Base-by-base conservation (phyloP, 169 alveolate species). In the Plasmodium knowlesi region DNA sequence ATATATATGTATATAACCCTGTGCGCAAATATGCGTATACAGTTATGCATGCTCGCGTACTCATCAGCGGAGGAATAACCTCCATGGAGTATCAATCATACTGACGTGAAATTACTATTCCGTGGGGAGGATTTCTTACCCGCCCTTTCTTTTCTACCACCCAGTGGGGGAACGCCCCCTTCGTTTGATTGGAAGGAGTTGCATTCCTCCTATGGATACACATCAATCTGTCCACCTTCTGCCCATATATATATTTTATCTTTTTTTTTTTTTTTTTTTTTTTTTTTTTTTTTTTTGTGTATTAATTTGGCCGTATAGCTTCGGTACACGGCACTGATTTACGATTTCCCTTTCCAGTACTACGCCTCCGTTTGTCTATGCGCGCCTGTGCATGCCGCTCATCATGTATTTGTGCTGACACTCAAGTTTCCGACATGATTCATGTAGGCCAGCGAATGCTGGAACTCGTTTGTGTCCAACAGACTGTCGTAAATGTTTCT, bases 401-500 rank as follows among this genome's bases (percentile, higher is more conserved):
- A n/a, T 39, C 76, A 80, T 19, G 71, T 70, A 54, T 85, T 74
- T 16, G 82, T 71, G 53, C 94, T 89, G 46, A 89, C 90, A 32
- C 94, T 89, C 70, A 89, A 80, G 72, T 89, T 79, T 0, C 82
- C 84, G 8, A 89, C 53, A 30, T 73, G 80, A 32, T 61, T 61
- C 72, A 89, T 46, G 73, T 89, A 79, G 4, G 76, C 37, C 30
- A 79, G 25, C 14, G 94, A 70, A 25, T 79, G 43, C 22, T 70
- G 84, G 30, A 80, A 67, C 34, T 89, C 94, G 32, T 80, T 80
- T 79, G 80, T 89, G 22, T 79, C 91, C 37, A 89, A 70, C 9
- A 89, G 41, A 43, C 83, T 89, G 30, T 89, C 86, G 71, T 89
- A 89, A 46, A 89, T 89, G 46, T 80, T 78, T 80, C 82, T 89